phyloP scores from a whole-genome alignment of 2,329 filamentous ascomycete species.

The Pseudofabraea citricarpa region DNA sequence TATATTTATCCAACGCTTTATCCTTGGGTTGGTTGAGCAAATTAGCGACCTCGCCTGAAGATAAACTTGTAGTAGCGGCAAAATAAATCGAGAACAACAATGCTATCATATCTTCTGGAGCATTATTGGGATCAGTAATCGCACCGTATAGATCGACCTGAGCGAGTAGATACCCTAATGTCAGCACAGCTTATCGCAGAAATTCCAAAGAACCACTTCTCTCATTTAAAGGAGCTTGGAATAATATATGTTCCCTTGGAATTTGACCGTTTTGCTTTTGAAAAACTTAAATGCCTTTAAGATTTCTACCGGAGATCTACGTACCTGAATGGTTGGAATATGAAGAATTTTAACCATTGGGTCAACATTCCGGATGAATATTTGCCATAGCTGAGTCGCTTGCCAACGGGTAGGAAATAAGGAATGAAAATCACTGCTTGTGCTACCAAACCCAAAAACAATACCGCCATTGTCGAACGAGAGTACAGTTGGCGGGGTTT shows the following conservation, averaged over 20 bases:
- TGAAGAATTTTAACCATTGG: conserved; percentile 66
- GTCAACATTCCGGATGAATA: conserved; percentile 69
- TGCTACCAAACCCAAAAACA: background rate
- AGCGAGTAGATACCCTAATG: too few species aligned
- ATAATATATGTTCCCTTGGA: too few species aligned
- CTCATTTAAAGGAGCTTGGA: too few species aligned
- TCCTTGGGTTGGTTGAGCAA: conserved; percentile 33
- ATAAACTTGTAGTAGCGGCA: conserved; percentile 35
- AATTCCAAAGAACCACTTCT: too few species aligned
- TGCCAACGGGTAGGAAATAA: background rate
- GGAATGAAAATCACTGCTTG: background rate
- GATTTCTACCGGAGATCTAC: too few species aligned
- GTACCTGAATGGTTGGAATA: conserved; percentile 58
- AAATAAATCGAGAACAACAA: conserved; percentile 48
- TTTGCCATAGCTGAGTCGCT: conserved; percentile 47
- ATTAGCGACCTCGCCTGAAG: conserved; percentile 2
- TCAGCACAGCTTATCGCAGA: too few species aligned
- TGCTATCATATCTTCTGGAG: conserved; percentile 37
- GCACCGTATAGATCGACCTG: conserved; percentile 52
- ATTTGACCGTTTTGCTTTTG: too few species aligned
- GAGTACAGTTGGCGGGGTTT: background rate
- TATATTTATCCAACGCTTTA: conserved; percentile 36
- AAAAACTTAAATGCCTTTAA: too few species aligned
- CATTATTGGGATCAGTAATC: conserved; percentile 48
- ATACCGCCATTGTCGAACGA: background rate